phyloP scores from a whole-genome alignment of 495 filamentous ascomycete genomes.

The Talaromyces stipitatus region DNA sequence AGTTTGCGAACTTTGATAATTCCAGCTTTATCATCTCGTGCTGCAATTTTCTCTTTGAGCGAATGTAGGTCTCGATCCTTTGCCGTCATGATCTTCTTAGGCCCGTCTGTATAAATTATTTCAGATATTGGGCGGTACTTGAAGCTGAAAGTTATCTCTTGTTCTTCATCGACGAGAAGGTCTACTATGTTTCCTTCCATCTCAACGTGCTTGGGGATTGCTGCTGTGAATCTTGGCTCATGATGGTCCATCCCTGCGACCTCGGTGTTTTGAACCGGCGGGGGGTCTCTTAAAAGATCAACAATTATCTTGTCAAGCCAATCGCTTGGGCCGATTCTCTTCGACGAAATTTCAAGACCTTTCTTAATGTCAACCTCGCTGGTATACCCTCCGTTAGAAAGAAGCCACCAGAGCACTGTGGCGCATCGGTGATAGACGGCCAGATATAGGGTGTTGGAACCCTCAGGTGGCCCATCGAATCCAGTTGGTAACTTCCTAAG shows the following conservation, averaged over 20 bases:
- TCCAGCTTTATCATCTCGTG: neutral
- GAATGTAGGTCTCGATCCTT: neutral
- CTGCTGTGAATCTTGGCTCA: neutral
- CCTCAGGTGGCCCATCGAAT: no score
- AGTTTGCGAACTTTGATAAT: no score
- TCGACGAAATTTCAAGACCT: neutral
- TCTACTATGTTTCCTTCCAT: neutral
- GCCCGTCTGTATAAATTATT: constrained; percentile 9
- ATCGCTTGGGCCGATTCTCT: neutral
- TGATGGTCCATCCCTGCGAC: neutral
- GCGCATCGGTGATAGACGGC: constrained; percentile 4
- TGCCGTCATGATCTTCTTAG: constrained; percentile 5
- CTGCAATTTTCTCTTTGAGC: neutral
- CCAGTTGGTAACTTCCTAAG: no score
- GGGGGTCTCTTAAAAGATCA: constrained; percentile 3
- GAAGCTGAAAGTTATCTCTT: neutral
- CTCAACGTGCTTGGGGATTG: no score
- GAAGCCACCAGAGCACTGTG: constrained; percentile 12
- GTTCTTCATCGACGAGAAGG: neutral
- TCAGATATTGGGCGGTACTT: neutral
- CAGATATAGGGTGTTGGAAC: constrained; percentile 6
- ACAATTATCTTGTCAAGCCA: neutral
- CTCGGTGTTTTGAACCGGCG: constrained; percentile 5
- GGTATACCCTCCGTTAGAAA: constrained; percentile 10
- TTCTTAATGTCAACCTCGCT: constrained; percentile 8